Evolutionary conservation across 2,329 filamentous ascomycete species (phyloP), one percentile per base, ranked within the genome.

Genomic region (Ascochyta viciae-villosae): DNA sequence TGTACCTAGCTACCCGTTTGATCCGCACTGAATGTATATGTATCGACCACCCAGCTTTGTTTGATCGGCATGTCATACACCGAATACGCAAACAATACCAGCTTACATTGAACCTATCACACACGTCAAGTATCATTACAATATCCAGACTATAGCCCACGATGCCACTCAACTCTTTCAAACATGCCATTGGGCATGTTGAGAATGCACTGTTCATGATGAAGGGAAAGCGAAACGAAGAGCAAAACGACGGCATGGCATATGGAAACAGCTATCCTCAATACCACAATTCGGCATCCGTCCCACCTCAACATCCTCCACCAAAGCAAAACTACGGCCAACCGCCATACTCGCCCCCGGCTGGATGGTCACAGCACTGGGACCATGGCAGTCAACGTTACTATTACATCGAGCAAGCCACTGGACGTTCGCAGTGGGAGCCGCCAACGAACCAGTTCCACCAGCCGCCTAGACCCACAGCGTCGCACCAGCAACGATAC

Each of bases 341-440:
- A 8, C 54, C 54, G 40, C 55, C 50, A 4, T 58, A 53, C 31
- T 58, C 12, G 67, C 78, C 26, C 47, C 66, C 68, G 3, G 59
- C 57, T 5, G 87, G 86, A 61, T 89, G 87, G 87, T 75, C 78
- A 26, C 78, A 85, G 13, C 82, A 87, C 70, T 89, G 82, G 74
- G 87, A 89, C 62, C 81, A 83, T 48, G 78, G 77, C 50, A 76
- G 80, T 51, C 82, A 86, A 67, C 83, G 84, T 51, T 88, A 84
- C 76, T 89, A 84, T 75, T 90, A 87, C 67, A 80, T 85, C 56
- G 85, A 89, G 69, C 76, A 83, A 52, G 77, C 82, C 43, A 84
- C 84, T 5, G 84, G 85, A 16, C 82, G 80, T 50, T 82, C 84
- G 1, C 86, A 88, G 70, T 89, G 86, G 86, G 84, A 87, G 58